Conservation (phyloP, 1,139 yeast genomes). For the Sugiyamaella pinicola region DNA sequence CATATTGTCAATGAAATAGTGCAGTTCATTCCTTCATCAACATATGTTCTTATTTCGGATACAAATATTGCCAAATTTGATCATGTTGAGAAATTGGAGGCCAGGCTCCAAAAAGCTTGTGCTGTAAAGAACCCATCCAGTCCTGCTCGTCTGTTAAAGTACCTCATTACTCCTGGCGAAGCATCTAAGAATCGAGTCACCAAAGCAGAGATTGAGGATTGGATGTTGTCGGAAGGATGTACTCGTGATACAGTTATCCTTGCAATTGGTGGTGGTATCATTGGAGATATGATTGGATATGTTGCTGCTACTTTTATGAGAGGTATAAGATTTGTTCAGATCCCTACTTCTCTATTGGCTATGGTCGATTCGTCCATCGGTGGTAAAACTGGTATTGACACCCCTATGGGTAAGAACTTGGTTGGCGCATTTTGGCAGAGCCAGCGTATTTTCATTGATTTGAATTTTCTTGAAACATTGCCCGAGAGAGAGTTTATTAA, state of each 20-base stretch:
- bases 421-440: conserved; percentile 99
- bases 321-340: conserved; percentile 91
- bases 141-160: conserved; percentile 65
- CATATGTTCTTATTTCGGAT: conserved; percentile 91
- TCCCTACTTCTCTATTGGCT: conserved; percentile 90
- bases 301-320: conserved; percentile 99
- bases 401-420: conserved; percentile 95
- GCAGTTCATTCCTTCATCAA: conserved; percentile 69
- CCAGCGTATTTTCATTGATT: conserved; percentile 81
- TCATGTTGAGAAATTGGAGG: conserved; percentile 51
- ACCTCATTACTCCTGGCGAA: conserved; percentile 90
- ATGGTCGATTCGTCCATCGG: conserved; percentile 99
- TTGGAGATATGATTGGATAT: conserved; percentile 98
- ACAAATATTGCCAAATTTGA: conserved; percentile 71
- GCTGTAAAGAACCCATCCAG: conserved; percentile 44
- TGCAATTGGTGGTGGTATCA: conserved; percentile 98
- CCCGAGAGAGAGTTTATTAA: conserved; percentile 94
- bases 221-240: conserved; percentile 79
- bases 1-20: conserved; percentile 76
- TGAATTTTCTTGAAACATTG: conserved; percentile 80
- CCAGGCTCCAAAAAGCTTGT: conserved; percentile 39
- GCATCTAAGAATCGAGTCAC: conserved; percentile 84
- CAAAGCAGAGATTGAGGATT: conserved; percentile 93
- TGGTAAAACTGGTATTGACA: conserved; percentile 97
- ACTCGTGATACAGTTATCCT: conserved; percentile 93